Percentiles rank a stretch among this genome's conserved stretches.
Evolutionary conservation across 1,139 yeast species (phyloP).

Genomic region (Saccharomyces hybrid): DNA sequence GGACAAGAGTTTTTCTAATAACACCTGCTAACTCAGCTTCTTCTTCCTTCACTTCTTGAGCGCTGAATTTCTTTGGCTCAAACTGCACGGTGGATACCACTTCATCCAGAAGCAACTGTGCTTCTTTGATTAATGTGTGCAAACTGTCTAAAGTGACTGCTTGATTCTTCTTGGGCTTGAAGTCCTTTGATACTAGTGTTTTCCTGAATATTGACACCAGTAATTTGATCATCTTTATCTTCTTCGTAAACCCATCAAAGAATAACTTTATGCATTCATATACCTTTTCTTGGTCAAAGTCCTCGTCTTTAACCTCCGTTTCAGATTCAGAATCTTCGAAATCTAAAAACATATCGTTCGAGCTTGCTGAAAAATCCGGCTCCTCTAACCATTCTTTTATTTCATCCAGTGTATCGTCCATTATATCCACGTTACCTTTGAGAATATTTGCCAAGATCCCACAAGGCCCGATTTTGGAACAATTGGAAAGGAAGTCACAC

Average conservation of each 20-base stretch:
- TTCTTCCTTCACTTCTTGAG: constrained; percentile 11
- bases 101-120: background rate
- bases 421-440: constrained; percentile 39
- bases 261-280: constrained; percentile 35
- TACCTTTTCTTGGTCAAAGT: constrained; percentile 25
- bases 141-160: background rate
- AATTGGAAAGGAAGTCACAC: constrained; percentile 41
- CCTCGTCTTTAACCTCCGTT: constrained; percentile 28
- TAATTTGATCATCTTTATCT: constrained; percentile 48
- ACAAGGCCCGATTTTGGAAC: constrained; percentile 43
- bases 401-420: constrained; percentile 60
- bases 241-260: constrained; percentile 44
- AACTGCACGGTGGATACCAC: background rate
- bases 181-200: constrained; percentile 33
- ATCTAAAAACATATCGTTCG: constrained; percentile 19
- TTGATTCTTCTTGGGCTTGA: background rate
- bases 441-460: constrained; percentile 44
- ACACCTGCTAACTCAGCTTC: constrained; percentile 16
- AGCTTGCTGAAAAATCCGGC: constrained; percentile 33
- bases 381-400: constrained; percentile 59
- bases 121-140: background rate
- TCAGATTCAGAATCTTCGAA: constrained; percentile 32
- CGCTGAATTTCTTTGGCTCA: background rate
- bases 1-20: background rate
- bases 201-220: constrained; percentile 48